These are phyloP conservation scores for Cetradonia linearis DNA, from an alignment of 495 filamentous ascomycete genomes.

Conservation along the genomic window DNA sequence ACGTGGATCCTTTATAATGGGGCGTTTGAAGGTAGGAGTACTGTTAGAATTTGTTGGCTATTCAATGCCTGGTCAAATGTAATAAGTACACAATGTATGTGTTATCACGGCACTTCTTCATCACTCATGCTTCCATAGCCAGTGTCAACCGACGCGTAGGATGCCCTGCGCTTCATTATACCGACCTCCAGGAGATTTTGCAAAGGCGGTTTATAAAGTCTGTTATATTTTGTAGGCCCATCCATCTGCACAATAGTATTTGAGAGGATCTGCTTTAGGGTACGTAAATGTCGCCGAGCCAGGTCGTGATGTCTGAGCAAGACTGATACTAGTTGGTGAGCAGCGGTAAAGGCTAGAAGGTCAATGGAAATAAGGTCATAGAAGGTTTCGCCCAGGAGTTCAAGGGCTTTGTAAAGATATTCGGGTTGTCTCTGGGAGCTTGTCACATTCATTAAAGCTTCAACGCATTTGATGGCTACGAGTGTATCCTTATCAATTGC, in stretches of 20 bases:
- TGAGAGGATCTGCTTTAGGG: conserved; percentile 5
- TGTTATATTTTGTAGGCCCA: background rate
- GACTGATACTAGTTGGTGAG: conserved; percentile 1
- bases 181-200: conserved; percentile 2
- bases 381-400: conserved; percentile 9
- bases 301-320: background rate
- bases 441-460: background rate
- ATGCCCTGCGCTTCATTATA: conserved; percentile 13
- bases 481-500: conserved; percentile 7
- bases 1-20: background rate
- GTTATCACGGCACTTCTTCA: conserved; percentile 5
- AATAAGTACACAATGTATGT: conserved; percentile 2
- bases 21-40: background rate
- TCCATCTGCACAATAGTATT: background rate
- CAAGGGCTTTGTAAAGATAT: conserved; percentile 5
- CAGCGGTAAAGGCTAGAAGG: conserved; percentile 6
- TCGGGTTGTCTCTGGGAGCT: background rate
- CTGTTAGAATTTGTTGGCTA: background rate
- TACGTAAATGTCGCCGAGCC: background rate
- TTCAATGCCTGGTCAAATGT: conserved; percentile 13
- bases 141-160: conserved; percentile 19
- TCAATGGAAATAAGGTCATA: conserved; percentile 8
- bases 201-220: background rate
- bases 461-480: conserved; percentile 9
- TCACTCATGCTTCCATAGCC: conserved; percentile 21